Conservation (phyloP, 2,329 filamentous ascomycete species). For the Penicillium oxalicum region DNA sequence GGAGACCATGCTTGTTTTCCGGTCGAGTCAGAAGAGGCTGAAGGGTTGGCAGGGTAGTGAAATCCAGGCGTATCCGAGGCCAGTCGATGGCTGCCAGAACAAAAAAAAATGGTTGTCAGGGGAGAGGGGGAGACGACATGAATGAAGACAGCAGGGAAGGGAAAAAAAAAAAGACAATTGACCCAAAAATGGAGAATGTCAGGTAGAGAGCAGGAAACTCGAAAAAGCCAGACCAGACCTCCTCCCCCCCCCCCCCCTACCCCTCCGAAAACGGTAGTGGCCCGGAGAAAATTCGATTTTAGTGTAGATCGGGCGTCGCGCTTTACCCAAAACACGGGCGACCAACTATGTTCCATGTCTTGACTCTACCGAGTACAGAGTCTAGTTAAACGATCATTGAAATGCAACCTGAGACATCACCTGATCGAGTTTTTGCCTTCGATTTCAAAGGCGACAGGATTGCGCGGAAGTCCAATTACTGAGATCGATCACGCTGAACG, state of each 20-base stretch:
- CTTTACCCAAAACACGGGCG: not conserved
- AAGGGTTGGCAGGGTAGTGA: not conserved
- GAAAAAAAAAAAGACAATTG: not conserved
- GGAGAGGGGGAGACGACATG: no score
- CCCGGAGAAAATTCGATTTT: slow-evolving; percentile 18
- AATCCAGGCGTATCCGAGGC: not conserved
- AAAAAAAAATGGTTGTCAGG: not conserved
- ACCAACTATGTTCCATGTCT: no score
- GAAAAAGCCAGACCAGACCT: not conserved
- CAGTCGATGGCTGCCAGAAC: not conserved
- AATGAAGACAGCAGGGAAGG: no score
- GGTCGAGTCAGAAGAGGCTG: not conserved
- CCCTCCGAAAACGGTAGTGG: slow-evolving; percentile 9
- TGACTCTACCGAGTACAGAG: no score
- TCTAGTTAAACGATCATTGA: no score
- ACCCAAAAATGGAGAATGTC: not conserved
- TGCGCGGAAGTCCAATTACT: no score
- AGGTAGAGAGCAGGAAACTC: not conserved
- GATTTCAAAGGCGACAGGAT: no score
- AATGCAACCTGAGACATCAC: no score
- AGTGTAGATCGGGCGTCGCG: slow-evolving; percentile 12
- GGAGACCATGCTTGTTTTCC: slow-evolving; percentile 12
- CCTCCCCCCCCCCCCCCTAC: no score
- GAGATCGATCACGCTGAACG: no score
- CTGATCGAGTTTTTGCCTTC: no score